Percentiles rank a stretch among this genome's conserved stretches.
Evolutionary conservation across 768 basidiomycete species (phyloP).

Genomic region (Mycena venus): DNA sequence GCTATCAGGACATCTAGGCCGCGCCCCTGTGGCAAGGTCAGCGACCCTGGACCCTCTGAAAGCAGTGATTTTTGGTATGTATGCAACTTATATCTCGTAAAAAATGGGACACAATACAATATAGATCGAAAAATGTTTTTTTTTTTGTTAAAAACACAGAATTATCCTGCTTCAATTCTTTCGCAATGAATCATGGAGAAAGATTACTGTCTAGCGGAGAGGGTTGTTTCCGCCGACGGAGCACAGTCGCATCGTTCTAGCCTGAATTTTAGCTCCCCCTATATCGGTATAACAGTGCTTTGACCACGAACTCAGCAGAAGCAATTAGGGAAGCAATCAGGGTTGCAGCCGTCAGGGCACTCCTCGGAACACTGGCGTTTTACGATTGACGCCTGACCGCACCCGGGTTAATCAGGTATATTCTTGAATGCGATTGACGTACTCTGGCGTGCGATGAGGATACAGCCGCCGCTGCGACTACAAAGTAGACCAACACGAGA

Average conservation of each 20-base stretch:
- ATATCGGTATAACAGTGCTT: background rate
- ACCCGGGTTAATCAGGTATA: background rate
- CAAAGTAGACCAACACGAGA: background rate
- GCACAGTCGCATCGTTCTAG: background rate
- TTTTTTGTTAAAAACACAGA: background rate
- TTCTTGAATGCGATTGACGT: background rate
- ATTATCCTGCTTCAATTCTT: constrained; percentile 2
- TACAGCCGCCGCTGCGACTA: background rate
- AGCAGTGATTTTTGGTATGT: no score
- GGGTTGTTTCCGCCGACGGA: background rate
- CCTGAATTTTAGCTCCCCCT: background rate
- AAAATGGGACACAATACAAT: background rate
- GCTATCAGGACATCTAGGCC: background rate
- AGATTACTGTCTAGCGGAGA: background rate
- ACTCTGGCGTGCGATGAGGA: background rate
- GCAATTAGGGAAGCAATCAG: no score
- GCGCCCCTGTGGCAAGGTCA: background rate
- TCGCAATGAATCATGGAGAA: background rate
- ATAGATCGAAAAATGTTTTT: background rate
- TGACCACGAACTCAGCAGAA: background rate
- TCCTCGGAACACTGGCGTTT: no score
- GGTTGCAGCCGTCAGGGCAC: no score
- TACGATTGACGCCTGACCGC: background rate
- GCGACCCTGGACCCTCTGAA: no score
- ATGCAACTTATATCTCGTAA: background rate